Base-by-base conservation (phyloP, 2,329 filamentous ascomycete species). In the Exophiala xenobiotica region DNA sequence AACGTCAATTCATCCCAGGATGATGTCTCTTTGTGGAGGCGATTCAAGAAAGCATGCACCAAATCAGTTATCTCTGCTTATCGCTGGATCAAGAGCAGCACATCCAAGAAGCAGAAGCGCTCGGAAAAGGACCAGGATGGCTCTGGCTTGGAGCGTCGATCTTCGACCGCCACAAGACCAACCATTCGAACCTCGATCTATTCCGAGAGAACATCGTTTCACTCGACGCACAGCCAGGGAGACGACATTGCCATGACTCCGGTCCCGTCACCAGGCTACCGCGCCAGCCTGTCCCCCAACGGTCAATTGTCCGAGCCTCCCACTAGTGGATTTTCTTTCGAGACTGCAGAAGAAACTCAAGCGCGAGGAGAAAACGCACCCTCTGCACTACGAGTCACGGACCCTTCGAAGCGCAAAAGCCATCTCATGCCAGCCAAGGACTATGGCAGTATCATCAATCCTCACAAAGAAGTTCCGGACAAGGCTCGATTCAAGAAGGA, bases 221-320 rank as follows among this genome's bases (percentile, higher is more conserved):
- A 75, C 16, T 83, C 82, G 1, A 76, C 77, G 16, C 74, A 67
- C 50, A 67, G 68, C 27, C 57, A 67, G 19, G 67, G 71, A 18
- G 83, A 88, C 52, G 88, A 87, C 20, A 95, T 99, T 47, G 90
- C 92, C 65, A 95, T 99, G 91, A 97, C 91, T 0, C 91, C 92
- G 0, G 91, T 99, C 14, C 85, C 87, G 2, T 96, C 91, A 1
- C 56, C 58, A 6, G 56, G 51, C 26, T 56, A 58, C 39, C 60
- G 62, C 90, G 4, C 53, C 8, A 58, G 51, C 47, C 20, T 54
- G 12, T 35, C 45, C 11, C 29, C 50, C 6, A 50, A 60, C 45
- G 40, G 48, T 8, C 50, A 51, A 20, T 40, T 48, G 4, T 45
- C 46, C n/a, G 57, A 58, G 16, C 61, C 62, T 20, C 62, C 63